Evolutionary conservation across 23 red algal genomes (phyloP).

Genomic region (Agarophyton chilense): DNA sequence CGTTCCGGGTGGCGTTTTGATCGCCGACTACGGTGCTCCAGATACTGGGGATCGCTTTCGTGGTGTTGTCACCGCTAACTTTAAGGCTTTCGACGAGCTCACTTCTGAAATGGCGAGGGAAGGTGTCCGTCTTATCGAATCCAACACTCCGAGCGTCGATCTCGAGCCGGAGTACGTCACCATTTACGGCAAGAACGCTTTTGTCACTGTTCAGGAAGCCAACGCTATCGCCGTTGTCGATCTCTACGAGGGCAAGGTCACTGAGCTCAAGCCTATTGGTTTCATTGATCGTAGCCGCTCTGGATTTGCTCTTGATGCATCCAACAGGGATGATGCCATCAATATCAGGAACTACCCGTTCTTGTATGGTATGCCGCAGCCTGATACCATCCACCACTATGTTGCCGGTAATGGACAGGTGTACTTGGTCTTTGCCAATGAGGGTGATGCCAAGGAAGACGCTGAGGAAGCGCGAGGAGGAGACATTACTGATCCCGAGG

Average conservation of each 20-base stretch:
- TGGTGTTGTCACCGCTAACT: constrained; percentile 51
- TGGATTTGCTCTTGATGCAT: constrained; percentile 76
- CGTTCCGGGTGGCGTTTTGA: constrained; percentile 50
- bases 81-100: constrained; percentile 29
- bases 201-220: constrained; percentile 72
- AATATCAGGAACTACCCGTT: constrained; percentile 71
- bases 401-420: constrained; percentile 40
- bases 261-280: constrained; percentile 71
- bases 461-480: constrained; percentile 56
- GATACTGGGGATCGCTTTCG: not conserved
- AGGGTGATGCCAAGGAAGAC: constrained; percentile 75
- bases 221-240: constrained; percentile 84
- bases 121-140: constrained; percentile 73
- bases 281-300: constrained; percentile 55
- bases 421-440: constrained; percentile 77
- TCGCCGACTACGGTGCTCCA: constrained; percentile 25
- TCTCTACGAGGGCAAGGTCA: constrained; percentile 44
- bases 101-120: not conserved
- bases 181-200: constrained; percentile 66
- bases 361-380: constrained; percentile 77
- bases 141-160: constrained; percentile 45
- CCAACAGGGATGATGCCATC: constrained; percentile 69
- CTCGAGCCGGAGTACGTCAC: constrained; percentile 74
- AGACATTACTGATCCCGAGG: constrained; percentile 46
- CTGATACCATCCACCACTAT: constrained; percentile 47